Evolutionary conservation across 345 rosid genomes (phyloP).

Genomic region (Draba incana): DNA sequence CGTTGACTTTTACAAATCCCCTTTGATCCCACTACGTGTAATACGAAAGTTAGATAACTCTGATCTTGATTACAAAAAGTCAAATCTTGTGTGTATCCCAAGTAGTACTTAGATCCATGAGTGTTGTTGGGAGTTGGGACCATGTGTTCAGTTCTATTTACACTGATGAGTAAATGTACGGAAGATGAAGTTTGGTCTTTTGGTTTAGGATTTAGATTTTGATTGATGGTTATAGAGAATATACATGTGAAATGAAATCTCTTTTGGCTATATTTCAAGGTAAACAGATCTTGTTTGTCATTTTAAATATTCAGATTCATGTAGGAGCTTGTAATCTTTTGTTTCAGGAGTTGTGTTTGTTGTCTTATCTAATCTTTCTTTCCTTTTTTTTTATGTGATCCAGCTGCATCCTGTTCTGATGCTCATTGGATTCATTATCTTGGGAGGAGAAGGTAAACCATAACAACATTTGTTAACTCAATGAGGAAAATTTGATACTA

Average conservation of each 20-base stretch:
- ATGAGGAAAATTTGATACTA: neutral
- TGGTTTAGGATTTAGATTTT: neutral
- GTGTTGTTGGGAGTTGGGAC: neutral
- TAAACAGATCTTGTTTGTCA: no score
- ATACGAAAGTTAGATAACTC: neutral
- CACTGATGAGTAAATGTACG: neutral
- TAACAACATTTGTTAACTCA: neutral
- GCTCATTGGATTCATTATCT: constrained; percentile 82
- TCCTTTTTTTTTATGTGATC: neutral
- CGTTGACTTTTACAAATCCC: constrained; percentile 35
- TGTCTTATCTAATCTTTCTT: neutral
- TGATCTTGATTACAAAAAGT: neutral
- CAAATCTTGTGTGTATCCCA: neutral
- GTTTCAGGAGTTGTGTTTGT: constrained; percentile 1
- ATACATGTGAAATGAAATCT: neutral
- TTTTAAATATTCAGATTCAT: neutral
- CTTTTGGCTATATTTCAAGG: neutral
- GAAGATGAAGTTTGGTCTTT: constrained; percentile 3
- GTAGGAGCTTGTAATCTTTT: neutral
- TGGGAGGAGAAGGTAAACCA: constrained; percentile 89
- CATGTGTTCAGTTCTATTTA: neutral
- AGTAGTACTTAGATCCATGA: neutral
- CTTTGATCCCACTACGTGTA: neutral
- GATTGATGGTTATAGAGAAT: neutral
- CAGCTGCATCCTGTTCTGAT: constrained; percentile 94